Evolutionary conservation across 139 green algal genomes (phyloP), one percentile per base, ranked within the genome.

Genomic region (Klebsormidium nitens): DNA sequence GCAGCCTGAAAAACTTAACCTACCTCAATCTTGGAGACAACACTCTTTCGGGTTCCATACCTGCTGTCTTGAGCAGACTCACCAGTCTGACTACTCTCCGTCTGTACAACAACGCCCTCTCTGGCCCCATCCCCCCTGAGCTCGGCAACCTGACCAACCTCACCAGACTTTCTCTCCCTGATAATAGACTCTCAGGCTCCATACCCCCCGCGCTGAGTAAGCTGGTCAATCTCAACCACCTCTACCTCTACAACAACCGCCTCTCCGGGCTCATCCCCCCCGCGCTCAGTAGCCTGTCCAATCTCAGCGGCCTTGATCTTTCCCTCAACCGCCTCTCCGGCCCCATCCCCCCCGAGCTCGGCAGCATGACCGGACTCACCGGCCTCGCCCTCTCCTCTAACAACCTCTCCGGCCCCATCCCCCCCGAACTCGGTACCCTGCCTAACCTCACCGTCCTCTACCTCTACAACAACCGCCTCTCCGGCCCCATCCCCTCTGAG

Each of bases 131-230:
- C 28, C 59, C 59, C 4, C 14, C n/a, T 5, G 17, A 14, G 59
- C 19, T 49, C 42, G 14, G 42, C 59, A 42, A 39, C 14, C 59
- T n/a, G n/a, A n/a, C n/a, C n/a, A n/a, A n/a, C n/a, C n/a, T 23
- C 46, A n/a, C 46, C 46, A 55, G 23, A 55, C 59, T 66, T 42
- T 66, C 23, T 36, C 59, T 74, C 32, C 47, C 19, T 6, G 55
- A 74, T 14, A 74, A 74, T 34, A 48, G 19, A 8, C 34, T 74
- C 19, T 61, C 6, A 36, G 26, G 49, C 29, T 19, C 29, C 17
- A 70, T 74, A 32, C 66, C 38, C 44, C 37, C 62, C 37, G 17
- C 29, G 29, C 62, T 60, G 31, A 6, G 40, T 23, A 31, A 60
- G 8, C 48, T 70, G 5, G 19, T 37, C 14, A 49, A 49, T 14